Evolutionary conservation across 768 basidiomycete species (phyloP).

Genomic region (Rhizopogon sp.): DNA sequence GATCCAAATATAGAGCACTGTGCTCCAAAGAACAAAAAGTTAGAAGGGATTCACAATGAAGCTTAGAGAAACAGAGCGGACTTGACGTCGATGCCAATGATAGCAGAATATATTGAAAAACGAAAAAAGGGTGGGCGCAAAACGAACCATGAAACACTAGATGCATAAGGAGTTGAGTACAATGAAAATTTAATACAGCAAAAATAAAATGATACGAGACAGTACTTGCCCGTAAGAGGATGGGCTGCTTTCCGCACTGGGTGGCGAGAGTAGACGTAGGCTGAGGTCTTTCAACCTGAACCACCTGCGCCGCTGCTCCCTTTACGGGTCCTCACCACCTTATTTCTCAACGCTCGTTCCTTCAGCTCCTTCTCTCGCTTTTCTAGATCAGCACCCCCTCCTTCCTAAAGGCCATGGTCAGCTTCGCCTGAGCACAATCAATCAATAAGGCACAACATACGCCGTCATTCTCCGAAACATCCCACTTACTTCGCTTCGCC

Average conservation of each 20-base stretch:
- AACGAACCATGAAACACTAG: neutral
- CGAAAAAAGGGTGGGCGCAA: neutral
- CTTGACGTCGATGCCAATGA: neutral
- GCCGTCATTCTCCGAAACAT: conserved; percentile 21
- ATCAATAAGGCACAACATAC: neutral
- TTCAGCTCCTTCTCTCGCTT: conserved; percentile 76
- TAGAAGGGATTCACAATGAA: neutral
- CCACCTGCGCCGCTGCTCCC: conserved; percentile 23
- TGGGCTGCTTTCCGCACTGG: too few species aligned
- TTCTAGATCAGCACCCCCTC: conserved; percentile 45
- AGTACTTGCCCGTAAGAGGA: neutral
- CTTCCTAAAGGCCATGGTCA: conserved; percentile 4
- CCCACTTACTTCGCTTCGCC: conserved; percentile 55
- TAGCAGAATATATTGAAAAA: neutral
- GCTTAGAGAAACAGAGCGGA: neutral
- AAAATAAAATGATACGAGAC: neutral
- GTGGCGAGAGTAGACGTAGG: neutral
- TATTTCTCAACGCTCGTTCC: conserved; percentile 77
- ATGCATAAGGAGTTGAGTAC: neutral
- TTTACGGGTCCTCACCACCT: conserved; percentile 72
- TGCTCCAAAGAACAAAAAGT: neutral
- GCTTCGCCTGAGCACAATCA: neutral
- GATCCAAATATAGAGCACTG: neutral
- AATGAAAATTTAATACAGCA: neutral
- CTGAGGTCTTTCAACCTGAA: neutral